A percentile compares a stretch with the other conserved stretches of the same genome.
phyloP scores from a whole-genome alignment of 345 rosid genomes.

The Hirschfeldia incana region DNA sequence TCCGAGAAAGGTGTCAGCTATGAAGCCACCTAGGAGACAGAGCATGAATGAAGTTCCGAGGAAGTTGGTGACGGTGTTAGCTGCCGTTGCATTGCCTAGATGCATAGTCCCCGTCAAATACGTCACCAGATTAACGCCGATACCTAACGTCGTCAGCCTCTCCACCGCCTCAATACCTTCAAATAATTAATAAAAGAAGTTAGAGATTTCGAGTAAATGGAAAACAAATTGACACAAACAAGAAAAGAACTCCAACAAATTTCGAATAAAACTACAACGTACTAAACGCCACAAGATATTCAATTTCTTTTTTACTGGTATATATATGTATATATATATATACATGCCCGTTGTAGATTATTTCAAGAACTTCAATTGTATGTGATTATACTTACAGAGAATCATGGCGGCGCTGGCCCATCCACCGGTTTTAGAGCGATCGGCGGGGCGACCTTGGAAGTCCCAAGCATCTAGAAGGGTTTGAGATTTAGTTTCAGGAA shows the following conservation, averaged over 20 bases:
- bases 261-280: background rate
- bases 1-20: constrained; percentile 97
- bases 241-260: background rate
- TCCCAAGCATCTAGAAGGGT: constrained; percentile 88
- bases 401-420: constrained; percentile 96
- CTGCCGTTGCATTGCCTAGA: constrained; percentile 79
- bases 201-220: background rate
- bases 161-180: constrained; percentile 80
- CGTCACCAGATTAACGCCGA: constrained; percentile 90
- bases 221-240: background rate
- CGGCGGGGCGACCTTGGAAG: constrained; percentile 78
- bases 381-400: constrained; percentile 50
- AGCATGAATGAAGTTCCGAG: constrained; percentile 96
- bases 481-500: constrained; percentile 53
- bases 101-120: constrained; percentile 93
- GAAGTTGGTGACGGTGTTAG: constrained; percentile 90
- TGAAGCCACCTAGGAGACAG: constrained; percentile 86
- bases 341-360: background rate
- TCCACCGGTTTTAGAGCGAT: constrained; percentile 69
- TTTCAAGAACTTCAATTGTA: background rate
- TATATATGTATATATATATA: background rate
- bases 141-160: constrained; percentile 91
- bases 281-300: background rate
- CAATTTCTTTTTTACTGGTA: background rate
- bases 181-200: background rate